Percentiles rank a stretch among this genome's conserved stretches.
Evolutionary conservation across 805 yeast species (phyloP).

Genomic region (Suhomyces xylopsoci): DNA sequence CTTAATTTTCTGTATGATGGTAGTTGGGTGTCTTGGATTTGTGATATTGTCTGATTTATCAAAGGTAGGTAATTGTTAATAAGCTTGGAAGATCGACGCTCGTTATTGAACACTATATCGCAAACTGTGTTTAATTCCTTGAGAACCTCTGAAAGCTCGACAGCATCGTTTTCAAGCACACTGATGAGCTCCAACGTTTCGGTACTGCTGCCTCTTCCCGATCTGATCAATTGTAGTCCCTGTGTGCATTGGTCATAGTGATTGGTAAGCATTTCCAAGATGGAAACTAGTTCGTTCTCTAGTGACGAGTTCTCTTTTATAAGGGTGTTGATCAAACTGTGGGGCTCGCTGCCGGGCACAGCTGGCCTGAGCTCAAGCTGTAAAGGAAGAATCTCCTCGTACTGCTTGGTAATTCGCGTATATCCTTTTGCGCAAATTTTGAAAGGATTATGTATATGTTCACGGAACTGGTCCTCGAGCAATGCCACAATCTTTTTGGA

Average conservation of each 20-base stretch:
- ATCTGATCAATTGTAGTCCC: conserved; percentile 39
- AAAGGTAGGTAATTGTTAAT: conserved; percentile 12
- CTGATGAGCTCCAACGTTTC: conserved; percentile 29
- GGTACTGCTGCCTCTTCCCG: conserved; percentile 16
- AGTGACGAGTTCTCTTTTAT: conserved; percentile 44
- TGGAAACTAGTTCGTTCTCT: conserved; percentile 68
- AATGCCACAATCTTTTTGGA: conserved; percentile 17
- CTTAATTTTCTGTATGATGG: conserved; percentile 21
- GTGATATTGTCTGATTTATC: conserved; percentile 13
- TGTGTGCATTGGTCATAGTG: conserved; percentile 78
- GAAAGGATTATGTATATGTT: conserved; percentile 12
- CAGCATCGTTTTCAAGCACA: conserved; percentile 51
- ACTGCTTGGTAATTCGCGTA: conserved; percentile 12
- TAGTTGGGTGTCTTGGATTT: conserved; percentile 14
- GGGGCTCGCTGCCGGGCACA: conserved; percentile 10
- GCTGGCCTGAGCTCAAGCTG: conserved; percentile 13
- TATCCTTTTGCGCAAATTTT: conserved; percentile 12
- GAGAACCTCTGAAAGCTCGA: conserved; percentile 57
- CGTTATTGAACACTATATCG: conserved; percentile 36
- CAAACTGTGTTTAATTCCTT: conserved; percentile 40
- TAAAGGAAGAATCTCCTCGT: conserved; percentile 19
- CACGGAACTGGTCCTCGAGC: conserved; percentile 1
- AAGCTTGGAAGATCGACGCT: conserved; percentile 26
- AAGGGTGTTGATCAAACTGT: conserved; percentile 19
- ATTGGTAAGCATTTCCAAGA: conserved; percentile 67